Evolutionary conservation across 2,329 filamentous ascomycete species (phyloP), one percentile per base, ranked within the genome.

Genomic region (Neofusicoccum cordaticola): DNA sequence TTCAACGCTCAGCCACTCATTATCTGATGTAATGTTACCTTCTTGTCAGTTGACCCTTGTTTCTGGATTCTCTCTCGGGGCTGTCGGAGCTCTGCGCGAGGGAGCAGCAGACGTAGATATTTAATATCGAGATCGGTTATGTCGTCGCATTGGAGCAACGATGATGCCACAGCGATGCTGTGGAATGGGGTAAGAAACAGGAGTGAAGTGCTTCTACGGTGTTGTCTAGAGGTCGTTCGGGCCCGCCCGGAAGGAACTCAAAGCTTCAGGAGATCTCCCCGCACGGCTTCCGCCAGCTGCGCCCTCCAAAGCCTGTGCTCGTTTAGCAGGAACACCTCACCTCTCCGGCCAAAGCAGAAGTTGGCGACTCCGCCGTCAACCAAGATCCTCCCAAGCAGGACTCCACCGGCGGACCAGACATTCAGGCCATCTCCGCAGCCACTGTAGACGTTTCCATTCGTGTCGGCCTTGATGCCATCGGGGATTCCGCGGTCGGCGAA

Each of bases 361-460:
- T 83, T 83, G 0, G 81, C 77, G 2, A 78, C 75, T 0, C 79
- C 80, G 0, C 79, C 81, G 0, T 65, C 63, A 11, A 72, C 51
- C 13, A 67, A 17, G n/a, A 67, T 52, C 19, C 62, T 60, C 34
- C 82, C 83, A 37, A 84, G 75, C 0, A 82, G 73, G 22, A 73
- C 73, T 4, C 82, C 82, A 3, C 74, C 78, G 1, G 77, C 66
- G 51, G 74, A 81, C 78, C 79, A 85, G 2, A 85, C 76, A 66
- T 83, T 81, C n/a, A 85, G 72, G 11, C 83, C 83, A 64, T 82
- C 82, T 2, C 76, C 78, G 64, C 80, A 82, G 0, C 80, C 81
- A 44, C 78, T 75, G 67, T 81, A 88, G 2, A 88, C 80, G 60
- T 87, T 85, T 1, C 86, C 86, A 12, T 81, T 74, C 7, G 78